Conservation (phyloP, 306 rosid genomes). For the Lotus japonicus region DNA sequence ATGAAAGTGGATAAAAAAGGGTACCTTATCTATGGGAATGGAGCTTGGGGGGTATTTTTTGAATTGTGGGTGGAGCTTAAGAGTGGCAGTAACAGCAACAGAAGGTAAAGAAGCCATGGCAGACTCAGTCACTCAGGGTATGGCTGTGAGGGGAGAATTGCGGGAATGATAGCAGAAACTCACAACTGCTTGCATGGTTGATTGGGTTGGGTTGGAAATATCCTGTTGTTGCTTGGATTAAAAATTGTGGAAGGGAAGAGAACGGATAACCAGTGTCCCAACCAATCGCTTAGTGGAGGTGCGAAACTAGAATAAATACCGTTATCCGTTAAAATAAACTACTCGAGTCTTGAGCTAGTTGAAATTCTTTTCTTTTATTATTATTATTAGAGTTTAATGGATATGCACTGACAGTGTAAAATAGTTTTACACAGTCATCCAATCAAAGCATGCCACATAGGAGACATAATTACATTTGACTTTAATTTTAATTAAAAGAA, state of each 20-base stretch:
- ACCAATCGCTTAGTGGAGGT: not conserved
- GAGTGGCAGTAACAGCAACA: conserved; percentile 42
- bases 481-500: too few species aligned
- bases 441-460: too few species aligned
- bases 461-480: too few species aligned
- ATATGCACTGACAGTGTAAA: too few species aligned
- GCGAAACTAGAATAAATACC: not conserved
- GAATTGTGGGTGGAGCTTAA: conserved; percentile 52
- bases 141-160: conserved; percentile 12
- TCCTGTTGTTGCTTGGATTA: conserved; percentile 14
- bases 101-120: conserved; percentile 73
- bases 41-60: conserved; percentile 40
- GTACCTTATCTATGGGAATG: conserved; percentile 48
- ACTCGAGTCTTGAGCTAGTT: too few species aligned
- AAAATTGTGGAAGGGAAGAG: conserved; percentile 27
- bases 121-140: not conserved
- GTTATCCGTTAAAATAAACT: not conserved
- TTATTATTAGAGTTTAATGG: too few species aligned
- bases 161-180: conserved; percentile 1
- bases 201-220: not conserved
- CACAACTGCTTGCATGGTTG: not conserved
- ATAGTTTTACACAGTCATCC: too few species aligned
- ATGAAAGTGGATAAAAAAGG: too few species aligned
- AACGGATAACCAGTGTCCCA: not conserved
- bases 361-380: too few species aligned